These are phyloP conservation scores for Aspergillus nidulans DNA, from an alignment of 495 filamentous ascomycete genomes.

Conservation along the genomic window DNA sequence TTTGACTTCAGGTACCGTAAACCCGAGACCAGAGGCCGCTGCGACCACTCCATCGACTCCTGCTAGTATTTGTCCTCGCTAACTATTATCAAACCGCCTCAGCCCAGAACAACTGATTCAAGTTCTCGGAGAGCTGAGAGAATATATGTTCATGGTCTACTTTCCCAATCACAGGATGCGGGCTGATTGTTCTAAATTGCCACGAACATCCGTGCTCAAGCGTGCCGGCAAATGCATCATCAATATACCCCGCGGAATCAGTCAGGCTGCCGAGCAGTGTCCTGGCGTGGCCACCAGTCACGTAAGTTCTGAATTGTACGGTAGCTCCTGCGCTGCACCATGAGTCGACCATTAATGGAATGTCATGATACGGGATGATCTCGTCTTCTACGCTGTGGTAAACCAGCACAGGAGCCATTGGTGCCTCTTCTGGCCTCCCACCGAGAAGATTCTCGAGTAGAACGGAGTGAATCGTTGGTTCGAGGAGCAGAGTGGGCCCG, in stretches of 20 bases:
- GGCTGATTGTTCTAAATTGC: not conserved
- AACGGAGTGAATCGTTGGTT: slow-evolving; percentile 20
- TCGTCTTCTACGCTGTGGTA: slow-evolving; percentile 33
- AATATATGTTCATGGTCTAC: not conserved
- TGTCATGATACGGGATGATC: slow-evolving; percentile 29
- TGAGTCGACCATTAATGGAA: slow-evolving; percentile 17
- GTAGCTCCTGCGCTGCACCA: slow-evolving; percentile 28
- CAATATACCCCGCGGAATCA: not conserved
- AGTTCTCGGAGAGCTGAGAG: not conserved
- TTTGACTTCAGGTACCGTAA: too few relatives aligned
- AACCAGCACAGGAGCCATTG: slow-evolving; percentile 29
- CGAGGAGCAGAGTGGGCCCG: slow-evolving; percentile 18
- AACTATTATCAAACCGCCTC: too few relatives aligned
- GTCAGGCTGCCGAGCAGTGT: slow-evolving; percentile 17
- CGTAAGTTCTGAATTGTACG: slow-evolving; percentile 30
- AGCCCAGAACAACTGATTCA: too few relatives aligned
- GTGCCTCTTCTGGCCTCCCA: slow-evolving; percentile 21
- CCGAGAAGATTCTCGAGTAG: slow-evolving; percentile 24
- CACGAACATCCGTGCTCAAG: not conserved
- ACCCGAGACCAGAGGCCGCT: too few relatives aligned
- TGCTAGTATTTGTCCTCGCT: too few relatives aligned
- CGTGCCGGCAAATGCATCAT: not conserved
- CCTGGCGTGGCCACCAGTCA: slow-evolving; percentile 28
- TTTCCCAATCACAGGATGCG: not conserved
- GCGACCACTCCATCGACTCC: too few relatives aligned